phyloP scores from a whole-genome alignment of 2,329 filamentous ascomycete species.

The Xylaria sp. region DNA sequence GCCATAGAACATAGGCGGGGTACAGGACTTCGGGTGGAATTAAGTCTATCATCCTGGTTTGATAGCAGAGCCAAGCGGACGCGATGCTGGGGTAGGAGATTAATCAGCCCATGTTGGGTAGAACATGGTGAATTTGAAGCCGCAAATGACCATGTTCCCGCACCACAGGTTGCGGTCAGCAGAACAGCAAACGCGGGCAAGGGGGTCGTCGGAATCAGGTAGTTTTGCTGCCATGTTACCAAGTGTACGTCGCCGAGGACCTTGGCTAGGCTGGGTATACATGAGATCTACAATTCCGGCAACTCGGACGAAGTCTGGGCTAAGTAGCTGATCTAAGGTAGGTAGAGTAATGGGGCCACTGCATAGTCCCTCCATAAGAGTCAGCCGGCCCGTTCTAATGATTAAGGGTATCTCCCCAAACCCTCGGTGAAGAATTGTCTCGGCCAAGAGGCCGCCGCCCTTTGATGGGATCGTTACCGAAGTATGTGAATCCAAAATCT shows the following conservation, averaged over 20 bases:
- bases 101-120: conserved; percentile 1
- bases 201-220: neutral
- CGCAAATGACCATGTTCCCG: neutral
- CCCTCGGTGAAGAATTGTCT: too few relatives aligned
- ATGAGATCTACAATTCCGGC: conserved; percentile 8
- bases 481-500: neutral
- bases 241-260: neutral
- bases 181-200: conserved; percentile 11
- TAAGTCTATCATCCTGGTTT: neutral
- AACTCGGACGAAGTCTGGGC: neutral
- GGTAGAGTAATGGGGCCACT: neutral
- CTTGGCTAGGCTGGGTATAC: conserved; percentile 8
- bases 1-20: neutral
- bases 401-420: neutral
- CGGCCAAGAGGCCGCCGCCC: too few relatives aligned
- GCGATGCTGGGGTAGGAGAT: neutral
- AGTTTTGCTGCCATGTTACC: neutral
- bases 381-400: neutral
- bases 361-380: neutral
- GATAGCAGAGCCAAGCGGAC: neutral
- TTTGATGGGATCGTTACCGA: neutral
- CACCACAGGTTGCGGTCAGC: conserved; percentile 24
- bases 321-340: neutral
- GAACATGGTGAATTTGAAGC: neutral
- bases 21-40: neutral